Conservation (phyloP, 2,329 filamentous ascomycete genomes). For the Botryotinia calthae region DNA sequence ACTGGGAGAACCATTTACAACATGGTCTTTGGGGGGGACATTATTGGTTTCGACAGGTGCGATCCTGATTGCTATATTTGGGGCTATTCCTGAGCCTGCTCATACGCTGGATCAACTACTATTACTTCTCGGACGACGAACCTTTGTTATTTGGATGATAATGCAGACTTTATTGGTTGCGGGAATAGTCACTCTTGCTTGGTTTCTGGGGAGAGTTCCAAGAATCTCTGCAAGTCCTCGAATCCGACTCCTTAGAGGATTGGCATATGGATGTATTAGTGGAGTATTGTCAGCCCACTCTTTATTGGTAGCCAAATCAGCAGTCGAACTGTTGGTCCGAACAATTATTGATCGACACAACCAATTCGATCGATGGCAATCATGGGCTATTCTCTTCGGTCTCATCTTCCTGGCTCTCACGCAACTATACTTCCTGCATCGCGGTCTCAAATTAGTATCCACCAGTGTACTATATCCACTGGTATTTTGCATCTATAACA, state of each 20-base stretch:
- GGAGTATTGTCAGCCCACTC: slow-evolving; percentile 93
- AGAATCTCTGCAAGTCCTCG: slow-evolving; percentile 59
- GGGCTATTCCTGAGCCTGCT: slow-evolving; percentile 87
- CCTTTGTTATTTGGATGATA: slow-evolving; percentile 88
- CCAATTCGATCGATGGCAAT: slow-evolving; percentile 93
- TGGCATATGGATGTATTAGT: slow-evolving; percentile 85
- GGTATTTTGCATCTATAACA: slow-evolving; percentile 98
- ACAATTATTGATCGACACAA: slow-evolving; percentile 84
- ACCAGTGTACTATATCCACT: slow-evolving; percentile 95
- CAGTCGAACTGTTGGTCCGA: slow-evolving; percentile 86
- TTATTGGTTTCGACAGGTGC: slow-evolving; percentile 83
- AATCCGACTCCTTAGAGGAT: slow-evolving; percentile 73
- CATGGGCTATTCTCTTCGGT: slow-evolving; percentile 83
- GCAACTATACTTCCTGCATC: slow-evolving; percentile 93
- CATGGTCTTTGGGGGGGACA: slow-evolving; percentile 88
- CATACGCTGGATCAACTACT: slow-evolving; percentile 84
- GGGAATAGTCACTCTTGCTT: slow-evolving; percentile 61
- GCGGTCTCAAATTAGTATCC: slow-evolving; percentile 89
- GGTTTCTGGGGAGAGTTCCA: slow-evolving; percentile 52
- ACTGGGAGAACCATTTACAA: slow-evolving; percentile 89
- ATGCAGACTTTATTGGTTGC: slow-evolving; percentile 72
- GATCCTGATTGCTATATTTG: slow-evolving; percentile 89
- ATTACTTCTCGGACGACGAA: slow-evolving; percentile 65
- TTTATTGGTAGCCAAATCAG: slow-evolving; percentile 90
- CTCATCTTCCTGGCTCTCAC: slow-evolving; percentile 79